Evolutionary conservation across 2,329 filamentous ascomycete species (phyloP), one percentile per base, ranked within the genome.

Genomic region (Aspergillus phoenicis): DNA sequence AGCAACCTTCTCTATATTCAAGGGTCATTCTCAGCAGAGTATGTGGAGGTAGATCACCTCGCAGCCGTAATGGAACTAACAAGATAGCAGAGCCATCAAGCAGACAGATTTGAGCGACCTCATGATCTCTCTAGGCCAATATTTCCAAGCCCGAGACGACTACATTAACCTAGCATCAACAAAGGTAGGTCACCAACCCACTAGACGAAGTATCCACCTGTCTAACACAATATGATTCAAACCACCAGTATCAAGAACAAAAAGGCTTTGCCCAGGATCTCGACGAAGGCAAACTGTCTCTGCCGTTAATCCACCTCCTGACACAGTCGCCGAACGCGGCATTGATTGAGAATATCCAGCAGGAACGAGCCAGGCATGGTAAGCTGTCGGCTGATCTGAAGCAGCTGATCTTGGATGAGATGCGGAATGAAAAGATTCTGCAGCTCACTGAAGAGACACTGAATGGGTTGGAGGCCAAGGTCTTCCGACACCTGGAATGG

Each of bases 91-190:
- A 17, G 3, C 41, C 1, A 45, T 45, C 2, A 15, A 28, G 11
- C 47, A 51, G 5, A 20, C 6, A 1, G n/a, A 52, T 8, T 2
- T 52, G 7, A 38, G n/a, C 8, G 11, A 24, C 8, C 41, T 38
- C 33, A 24, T 51, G 28, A 26, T n/a, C 8, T 13, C 5, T 0
- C 39, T 59, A 1, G 52, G 58, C 1, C 13, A 41, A 0, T 59
- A 38, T 28, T 59, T 39, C 6, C 58, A 55, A 4, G 52, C 53
- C 5, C 58, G 58, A 3, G 58, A 59, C 8, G 51, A 52, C 17
- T 55, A 59, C 20, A 24, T 45, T 2, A 55, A 55, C 2, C 43
- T 59, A 15, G 26, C 41, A 24, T 24, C 41, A 13, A 22, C 20
- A 4, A 11, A 45, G 41, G 41, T 45, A 45, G 2, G 1, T 4